Conservation (phyloP, 306 rosid species). For the Quercus variabilis region DNA sequence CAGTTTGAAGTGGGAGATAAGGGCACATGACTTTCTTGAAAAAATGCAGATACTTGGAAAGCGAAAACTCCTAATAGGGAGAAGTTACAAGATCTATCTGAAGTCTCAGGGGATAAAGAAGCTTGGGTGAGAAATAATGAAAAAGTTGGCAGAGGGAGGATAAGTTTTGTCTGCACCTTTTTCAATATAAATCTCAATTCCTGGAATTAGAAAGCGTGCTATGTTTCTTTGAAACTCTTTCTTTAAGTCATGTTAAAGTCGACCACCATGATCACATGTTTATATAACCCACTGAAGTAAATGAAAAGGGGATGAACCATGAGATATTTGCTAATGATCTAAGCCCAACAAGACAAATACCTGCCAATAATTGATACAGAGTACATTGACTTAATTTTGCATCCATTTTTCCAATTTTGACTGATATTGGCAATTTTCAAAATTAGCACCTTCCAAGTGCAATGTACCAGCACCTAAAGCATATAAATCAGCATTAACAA, state of each 20-base stretch:
- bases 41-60: too few species aligned
- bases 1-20: too few species aligned
- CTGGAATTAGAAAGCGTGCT: background rate
- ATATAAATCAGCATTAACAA: constrained; percentile 66
- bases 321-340: background rate
- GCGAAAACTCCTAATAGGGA: background rate
- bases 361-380: constrained; percentile 92
- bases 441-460: constrained; percentile 41
- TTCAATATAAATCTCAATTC: background rate
- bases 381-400: constrained; percentile 69
- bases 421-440: constrained; percentile 28
- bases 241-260: background rate
- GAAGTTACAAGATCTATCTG: background rate
- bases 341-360: constrained; percentile 30
- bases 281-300: background rate
- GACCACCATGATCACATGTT: background rate
- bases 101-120: background rate
- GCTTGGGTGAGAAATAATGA: background rate
- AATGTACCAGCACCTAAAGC: constrained; percentile 70
- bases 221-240: background rate
- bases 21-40: too few species aligned
- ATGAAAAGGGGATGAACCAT: background rate
- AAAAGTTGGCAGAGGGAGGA: background rate
- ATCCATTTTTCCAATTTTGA: constrained; percentile 61
- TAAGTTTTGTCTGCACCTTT: background rate